Conservation (phyloP, 441 rosid species). For the Arabidopsis lyrata region DNA sequence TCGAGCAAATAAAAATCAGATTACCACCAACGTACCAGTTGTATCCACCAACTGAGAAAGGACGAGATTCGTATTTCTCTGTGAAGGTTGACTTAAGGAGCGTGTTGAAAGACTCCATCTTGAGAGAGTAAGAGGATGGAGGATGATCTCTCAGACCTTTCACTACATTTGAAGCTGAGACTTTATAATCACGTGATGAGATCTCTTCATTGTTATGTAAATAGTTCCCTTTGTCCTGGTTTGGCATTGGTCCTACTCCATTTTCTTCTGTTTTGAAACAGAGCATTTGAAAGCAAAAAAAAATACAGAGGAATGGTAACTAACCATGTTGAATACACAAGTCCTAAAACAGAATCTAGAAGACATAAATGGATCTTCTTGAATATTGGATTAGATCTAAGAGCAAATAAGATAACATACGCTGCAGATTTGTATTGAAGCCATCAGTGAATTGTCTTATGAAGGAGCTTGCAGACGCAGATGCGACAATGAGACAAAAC, state of each 20-base stretch:
- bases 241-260: background rate
- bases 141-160: conserved; percentile 21
- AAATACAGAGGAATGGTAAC: background rate
- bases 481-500: conserved; percentile 16
- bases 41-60: conserved; percentile 27
- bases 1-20: background rate
- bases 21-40: conserved; percentile 25
- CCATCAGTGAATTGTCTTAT: conserved; percentile 7
- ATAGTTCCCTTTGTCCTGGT: background rate
- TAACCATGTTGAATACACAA: background rate
- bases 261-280: background rate
- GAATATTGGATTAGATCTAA: background rate
- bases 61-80: conserved; percentile 20
- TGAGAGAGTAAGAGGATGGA: conserved; percentile 33
- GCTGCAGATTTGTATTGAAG: background rate
- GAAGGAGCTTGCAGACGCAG: background rate
- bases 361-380: background rate
- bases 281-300: background rate
- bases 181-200: conserved; percentile 20
- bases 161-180: conserved; percentile 17
- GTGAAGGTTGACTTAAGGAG: background rate
- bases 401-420: background rate
- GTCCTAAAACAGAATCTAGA: background rate
- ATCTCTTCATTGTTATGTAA: background rate
- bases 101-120: conserved; percentile 30